These are phyloP conservation scores for Fraxinus paxiana DNA, from an alignment of 305 asterid species.

Conservation along the genomic window DNA sequence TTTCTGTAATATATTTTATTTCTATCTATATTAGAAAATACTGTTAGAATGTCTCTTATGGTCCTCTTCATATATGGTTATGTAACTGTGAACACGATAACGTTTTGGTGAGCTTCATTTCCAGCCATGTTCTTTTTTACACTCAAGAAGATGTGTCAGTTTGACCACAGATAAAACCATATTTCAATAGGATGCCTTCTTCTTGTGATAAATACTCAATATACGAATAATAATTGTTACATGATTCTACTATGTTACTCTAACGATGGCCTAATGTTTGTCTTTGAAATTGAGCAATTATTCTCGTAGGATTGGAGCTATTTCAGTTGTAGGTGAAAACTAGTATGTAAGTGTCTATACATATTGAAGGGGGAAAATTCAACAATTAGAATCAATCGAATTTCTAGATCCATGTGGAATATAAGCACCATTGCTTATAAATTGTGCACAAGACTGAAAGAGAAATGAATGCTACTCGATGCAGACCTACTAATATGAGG, in stretches of 20 bases:
- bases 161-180: not conserved
- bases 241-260: not conserved
- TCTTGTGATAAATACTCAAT: not conserved
- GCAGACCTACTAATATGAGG: not conserved
- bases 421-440: not conserved
- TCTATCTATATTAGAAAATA: not conserved
- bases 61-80: not conserved
- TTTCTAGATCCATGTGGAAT: not conserved
- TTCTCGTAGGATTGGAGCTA: not conserved
- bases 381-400: not conserved
- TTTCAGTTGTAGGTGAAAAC: not conserved
- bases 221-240: not conserved
- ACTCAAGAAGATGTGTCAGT: not conserved
- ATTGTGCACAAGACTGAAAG: not conserved
- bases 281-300: not conserved
- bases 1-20: not conserved
- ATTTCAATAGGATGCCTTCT: not conserved
- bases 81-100: not conserved
- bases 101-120: not conserved
- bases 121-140: not conserved
- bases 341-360: not conserved
- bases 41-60: not conserved
- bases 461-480: not conserved
- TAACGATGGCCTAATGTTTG: not conserved
- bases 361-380: not conserved